phyloP scores from a whole-genome alignment of 2,329 filamentous ascomycete genomes.

The Neonectria coccinea region DNA sequence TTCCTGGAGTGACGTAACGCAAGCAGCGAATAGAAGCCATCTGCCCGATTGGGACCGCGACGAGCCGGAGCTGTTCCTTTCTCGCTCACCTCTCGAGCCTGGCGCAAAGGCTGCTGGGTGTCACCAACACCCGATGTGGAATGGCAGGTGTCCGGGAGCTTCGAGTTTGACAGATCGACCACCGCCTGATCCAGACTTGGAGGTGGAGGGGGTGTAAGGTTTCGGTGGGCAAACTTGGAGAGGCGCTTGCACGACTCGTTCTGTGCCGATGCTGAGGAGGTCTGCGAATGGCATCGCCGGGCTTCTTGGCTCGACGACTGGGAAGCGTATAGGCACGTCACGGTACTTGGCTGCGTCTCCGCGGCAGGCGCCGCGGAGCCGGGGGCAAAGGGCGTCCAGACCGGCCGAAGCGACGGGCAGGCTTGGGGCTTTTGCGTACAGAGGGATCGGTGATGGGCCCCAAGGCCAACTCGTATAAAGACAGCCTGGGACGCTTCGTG shows the following conservation, averaged over 20 bases:
- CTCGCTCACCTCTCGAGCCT: background rate
- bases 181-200: constrained; percentile 14
- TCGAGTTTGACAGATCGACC: constrained; percentile 1
- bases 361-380: background rate
- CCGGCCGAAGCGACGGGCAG: background rate
- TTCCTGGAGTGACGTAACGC: constrained; percentile 1
- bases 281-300: background rate
- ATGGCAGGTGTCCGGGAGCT: background rate
- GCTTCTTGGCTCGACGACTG: background rate
- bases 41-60: background rate
- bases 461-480: background rate
- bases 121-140: background rate
- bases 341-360: background rate
- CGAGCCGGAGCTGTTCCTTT: background rate
- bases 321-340: background rate
- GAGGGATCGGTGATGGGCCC: background rate
- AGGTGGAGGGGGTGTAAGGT: constrained; percentile 14
- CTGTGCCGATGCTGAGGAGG: background rate
- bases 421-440: background rate
- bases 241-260: constrained; percentile 9
- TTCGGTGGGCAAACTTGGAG: background rate
- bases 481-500: background rate
- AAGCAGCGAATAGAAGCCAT: background rate
- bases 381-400: background rate
- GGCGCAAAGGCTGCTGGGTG: constrained; percentile 18